A percentile compares a stretch with the other conserved stretches of the same genome.
Evolutionary conservation across 1,284 basidiomycete species (phyloP).

Genomic region (Afroboletus lepidellus): DNA sequence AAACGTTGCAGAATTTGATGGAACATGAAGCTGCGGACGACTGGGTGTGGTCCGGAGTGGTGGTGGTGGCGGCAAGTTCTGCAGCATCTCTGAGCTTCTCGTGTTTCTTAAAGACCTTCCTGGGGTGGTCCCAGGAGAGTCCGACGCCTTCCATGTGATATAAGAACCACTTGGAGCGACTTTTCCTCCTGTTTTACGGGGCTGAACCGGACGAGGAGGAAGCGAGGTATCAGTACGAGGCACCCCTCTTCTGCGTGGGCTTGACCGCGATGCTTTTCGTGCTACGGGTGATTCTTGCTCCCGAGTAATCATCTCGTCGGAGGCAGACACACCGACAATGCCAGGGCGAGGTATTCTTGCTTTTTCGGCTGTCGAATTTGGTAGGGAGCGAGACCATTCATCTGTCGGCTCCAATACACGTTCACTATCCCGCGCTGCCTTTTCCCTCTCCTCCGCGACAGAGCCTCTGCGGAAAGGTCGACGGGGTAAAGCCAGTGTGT

Average conservation of each 20-base stretch:
- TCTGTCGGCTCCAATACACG: slow-evolving; percentile 23
- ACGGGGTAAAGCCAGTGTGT: slow-evolving; percentile 21
- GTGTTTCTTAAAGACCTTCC: slow-evolving; percentile 24
- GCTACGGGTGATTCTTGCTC: slow-evolving; percentile 20
- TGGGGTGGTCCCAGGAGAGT: slow-evolving; percentile 19
- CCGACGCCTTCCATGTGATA: slow-evolving; percentile 27
- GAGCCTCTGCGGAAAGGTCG: slow-evolving; percentile 30
- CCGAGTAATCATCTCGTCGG: slow-evolving; percentile 23
- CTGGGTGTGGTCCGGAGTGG: slow-evolving; percentile 32
- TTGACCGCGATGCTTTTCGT: slow-evolving; percentile 19
- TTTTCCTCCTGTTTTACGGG: slow-evolving; percentile 25
- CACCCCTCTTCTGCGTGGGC: slow-evolving; percentile 20
- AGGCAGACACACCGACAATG: slow-evolving; percentile 12
- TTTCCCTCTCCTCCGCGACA: slow-evolving; percentile 28
- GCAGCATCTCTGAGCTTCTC: slow-evolving; percentile 32
- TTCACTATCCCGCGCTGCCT: slow-evolving; percentile 25
- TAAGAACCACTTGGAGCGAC: slow-evolving; percentile 23
- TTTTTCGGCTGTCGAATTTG: slow-evolving; percentile 19
- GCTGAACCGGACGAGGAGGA: slow-evolving; percentile 16
- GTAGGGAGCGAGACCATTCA: slow-evolving; percentile 19
- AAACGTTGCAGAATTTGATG: slow-evolving; percentile 21
- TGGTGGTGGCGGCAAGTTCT: slow-evolving; percentile 14
- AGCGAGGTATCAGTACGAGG: slow-evolving; percentile 14
- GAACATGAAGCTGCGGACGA: slow-evolving; percentile 26
- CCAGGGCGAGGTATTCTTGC: slow-evolving; percentile 18